These are phyloP conservation scores for Epithemia pelagica DNA, from an alignment of 108 stramenopile species.

Conservation along the genomic window DNA sequence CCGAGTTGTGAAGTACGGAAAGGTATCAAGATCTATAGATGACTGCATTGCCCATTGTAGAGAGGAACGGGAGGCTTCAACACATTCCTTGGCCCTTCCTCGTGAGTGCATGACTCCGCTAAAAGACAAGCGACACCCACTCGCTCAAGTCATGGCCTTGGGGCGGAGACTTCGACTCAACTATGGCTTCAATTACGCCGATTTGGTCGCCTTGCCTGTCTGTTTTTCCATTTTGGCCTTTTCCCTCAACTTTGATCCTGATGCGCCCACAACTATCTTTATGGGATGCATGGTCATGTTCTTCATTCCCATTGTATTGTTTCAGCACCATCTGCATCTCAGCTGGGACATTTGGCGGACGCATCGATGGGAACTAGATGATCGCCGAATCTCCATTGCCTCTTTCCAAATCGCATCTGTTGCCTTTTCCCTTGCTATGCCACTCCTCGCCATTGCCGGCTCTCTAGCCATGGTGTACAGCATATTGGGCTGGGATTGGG, in stretches of 20 bases:
- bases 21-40: neutral
- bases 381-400: neutral
- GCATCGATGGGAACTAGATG: conserved; percentile 3
- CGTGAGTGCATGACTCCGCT: neutral
- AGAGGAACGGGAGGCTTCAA: neutral
- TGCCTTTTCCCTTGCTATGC: conserved; percentile 1
- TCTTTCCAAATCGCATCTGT: neutral
- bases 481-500: conserved; percentile 1
- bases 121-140: neutral
- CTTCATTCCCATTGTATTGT: neutral
- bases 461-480: neutral
- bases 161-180: neutral
- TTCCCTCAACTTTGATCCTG: neutral
- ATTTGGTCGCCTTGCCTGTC: neutral
- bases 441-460: neutral
- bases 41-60: neutral
- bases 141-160: neutral
- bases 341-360: neutral
- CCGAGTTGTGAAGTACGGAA: neutral
- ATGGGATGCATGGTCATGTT: neutral
- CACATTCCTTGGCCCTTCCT: neutral
- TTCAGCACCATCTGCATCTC: neutral
- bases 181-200: neutral
- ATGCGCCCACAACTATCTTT: neutral
- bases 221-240: neutral